Conservation (phyloP, 2,329 filamentous ascomycete species). For the Thelonectria discophora region DNA sequence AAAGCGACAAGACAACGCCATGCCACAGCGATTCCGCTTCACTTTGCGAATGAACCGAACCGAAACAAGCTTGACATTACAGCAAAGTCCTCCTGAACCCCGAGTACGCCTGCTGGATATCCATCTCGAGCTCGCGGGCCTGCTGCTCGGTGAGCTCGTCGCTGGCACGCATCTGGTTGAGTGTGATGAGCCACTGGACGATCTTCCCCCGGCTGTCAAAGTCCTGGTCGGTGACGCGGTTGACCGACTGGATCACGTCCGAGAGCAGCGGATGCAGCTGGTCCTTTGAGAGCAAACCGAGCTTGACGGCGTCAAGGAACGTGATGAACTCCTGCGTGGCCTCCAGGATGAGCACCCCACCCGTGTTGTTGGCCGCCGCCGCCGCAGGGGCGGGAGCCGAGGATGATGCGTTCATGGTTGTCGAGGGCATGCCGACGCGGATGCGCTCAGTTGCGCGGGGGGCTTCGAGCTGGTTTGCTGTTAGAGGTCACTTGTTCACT, state of each 20-base stretch:
- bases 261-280: conserved; percentile 94
- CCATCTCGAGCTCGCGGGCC: conserved; percentile 86
- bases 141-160: conserved; percentile 90
- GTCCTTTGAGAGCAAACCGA: conserved; percentile 93
- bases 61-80: conserved; percentile 44
- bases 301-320: conserved; percentile 91
- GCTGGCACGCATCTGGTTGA: conserved; percentile 97
- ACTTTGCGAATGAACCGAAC: conserved; percentile 9
- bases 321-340: conserved; percentile 99
- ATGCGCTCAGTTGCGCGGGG: conserved; percentile 93
- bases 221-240: conserved; percentile 93
- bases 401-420: conserved; percentile 68
- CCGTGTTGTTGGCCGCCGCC: conserved; percentile 57
- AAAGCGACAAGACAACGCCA: background rate
- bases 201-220: conserved; percentile 98
- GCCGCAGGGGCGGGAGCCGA: conserved; percentile 55
- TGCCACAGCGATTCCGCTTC: conserved; percentile 24
- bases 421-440: conserved; percentile 91
- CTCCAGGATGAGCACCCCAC: conserved; percentile 78
- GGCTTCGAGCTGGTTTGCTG: conserved; percentile 77
- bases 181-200: conserved; percentile 95
- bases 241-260: conserved; percentile 96
- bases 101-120: conserved; percentile 93
- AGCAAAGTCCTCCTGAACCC: conserved; percentile 86
- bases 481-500: conserved; percentile 5